Evolutionary conservation across 225 moss, liverwort and hornwort genomes (phyloP).

Genomic region (Physcomitrium patens): DNA sequence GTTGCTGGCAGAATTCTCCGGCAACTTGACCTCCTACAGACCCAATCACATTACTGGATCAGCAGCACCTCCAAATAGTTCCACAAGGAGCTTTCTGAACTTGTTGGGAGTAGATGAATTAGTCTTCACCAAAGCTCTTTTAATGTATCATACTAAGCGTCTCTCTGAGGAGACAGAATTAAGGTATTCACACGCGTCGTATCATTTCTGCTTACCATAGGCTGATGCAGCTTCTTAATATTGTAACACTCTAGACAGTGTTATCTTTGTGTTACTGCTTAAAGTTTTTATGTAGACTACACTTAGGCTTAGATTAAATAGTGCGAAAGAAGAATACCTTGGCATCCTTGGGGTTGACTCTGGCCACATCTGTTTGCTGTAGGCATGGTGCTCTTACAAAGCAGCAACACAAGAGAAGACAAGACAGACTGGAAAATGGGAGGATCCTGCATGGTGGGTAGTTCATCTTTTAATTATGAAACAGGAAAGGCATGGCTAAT

Average conservation of each 20-base stretch:
- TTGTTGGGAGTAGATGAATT: not conserved
- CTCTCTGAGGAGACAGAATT: slow-evolving; percentile 4
- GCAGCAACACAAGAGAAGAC: not conserved
- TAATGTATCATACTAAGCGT: slow-evolving; percentile 11
- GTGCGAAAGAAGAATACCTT: slow-evolving; percentile 9
- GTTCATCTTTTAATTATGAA: too few species aligned
- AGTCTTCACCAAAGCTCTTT: slow-evolving; percentile 1
- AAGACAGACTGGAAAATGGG: too few species aligned
- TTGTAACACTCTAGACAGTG: not conserved
- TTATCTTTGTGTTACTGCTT: not conserved
- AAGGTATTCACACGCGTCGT: slow-evolving; percentile 4
- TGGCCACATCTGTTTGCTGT: slow-evolving; percentile 6
- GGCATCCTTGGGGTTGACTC: slow-evolving; percentile 19
- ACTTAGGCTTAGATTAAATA: slow-evolving; percentile 31
- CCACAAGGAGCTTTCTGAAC: not conserved
- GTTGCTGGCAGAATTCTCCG: slow-evolving; percentile 73
- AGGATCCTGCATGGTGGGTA: too few species aligned
- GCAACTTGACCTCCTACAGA: slow-evolving; percentile 80
- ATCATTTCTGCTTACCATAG: slow-evolving; percentile 6
- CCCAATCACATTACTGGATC: slow-evolving; percentile 57
- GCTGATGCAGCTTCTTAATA: not conserved
- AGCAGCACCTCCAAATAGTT: slow-evolving; percentile 40
- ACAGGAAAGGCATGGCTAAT: too few species aligned
- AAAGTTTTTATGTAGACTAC: slow-evolving; percentile 18
- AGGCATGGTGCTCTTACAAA: slow-evolving; percentile 8